phyloP scores from a whole-genome alignment of 768 basidiomycete species.

The Ramaria sp. region DNA sequence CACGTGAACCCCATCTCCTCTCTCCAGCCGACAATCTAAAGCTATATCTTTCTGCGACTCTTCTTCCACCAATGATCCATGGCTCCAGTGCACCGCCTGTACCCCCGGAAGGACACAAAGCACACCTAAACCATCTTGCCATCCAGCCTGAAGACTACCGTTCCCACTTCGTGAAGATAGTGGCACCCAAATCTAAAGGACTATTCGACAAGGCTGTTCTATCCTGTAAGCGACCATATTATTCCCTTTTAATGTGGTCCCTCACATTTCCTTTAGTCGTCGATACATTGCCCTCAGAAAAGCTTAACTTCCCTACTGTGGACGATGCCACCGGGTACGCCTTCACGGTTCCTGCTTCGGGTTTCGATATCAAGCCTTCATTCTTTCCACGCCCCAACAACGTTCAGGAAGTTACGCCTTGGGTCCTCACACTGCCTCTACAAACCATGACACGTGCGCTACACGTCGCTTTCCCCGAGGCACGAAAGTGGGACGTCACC shows the following conservation, averaged over 20 bases:
- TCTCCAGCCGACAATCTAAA: neutral
- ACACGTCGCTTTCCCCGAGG: conserved; percentile 21
- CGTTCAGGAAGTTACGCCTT: conserved; percentile 30
- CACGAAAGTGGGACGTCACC: conserved; percentile 21
- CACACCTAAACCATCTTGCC: conserved; percentile 15
- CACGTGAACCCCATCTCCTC: too few species aligned
- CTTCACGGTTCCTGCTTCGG: conserved; percentile 25
- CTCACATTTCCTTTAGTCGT: conserved; percentile 19
- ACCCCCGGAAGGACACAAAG: neutral
- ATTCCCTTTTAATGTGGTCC: conserved; percentile 7
- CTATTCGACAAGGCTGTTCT: neutral
- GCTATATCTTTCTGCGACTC: neutral
- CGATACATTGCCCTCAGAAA: conserved; percentile 23
- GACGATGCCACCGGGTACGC: conserved; percentile 30
- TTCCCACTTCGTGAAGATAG: conserved; percentile 38
- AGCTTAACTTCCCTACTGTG: conserved; percentile 26
- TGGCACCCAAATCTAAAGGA: conserved; percentile 14
- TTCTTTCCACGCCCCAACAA: neutral
- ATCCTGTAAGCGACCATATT: neutral
- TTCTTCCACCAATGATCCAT: neutral
- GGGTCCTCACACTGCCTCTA: conserved; percentile 43
- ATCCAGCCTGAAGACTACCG: conserved; percentile 40
- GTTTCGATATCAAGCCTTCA: neutral
- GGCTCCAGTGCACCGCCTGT: conserved; percentile 1
- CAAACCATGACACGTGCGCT: conserved; percentile 36